Base-by-base conservation (phyloP, 2,329 filamentous ascomycete genomes). In the Hawksworthiomyces lignivorus region DNA sequence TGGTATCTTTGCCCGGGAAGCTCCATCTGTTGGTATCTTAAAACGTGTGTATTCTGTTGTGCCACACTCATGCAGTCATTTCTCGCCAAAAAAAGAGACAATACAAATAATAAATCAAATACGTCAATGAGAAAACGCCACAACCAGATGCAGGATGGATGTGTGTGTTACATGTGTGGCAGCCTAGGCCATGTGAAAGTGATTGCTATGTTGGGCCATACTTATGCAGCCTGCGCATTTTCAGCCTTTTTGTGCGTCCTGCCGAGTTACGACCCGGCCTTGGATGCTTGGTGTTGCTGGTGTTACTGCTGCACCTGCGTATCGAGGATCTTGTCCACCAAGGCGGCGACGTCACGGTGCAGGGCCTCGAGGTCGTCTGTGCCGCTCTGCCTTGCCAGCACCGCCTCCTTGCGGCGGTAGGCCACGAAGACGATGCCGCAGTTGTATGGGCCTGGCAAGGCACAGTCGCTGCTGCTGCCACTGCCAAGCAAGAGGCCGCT, bases 401-500 rank as follows among this genome's bases (percentile, higher is more conserved):
- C 54, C 31, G 45, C 29, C 4, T 61, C 59, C 14, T 70, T 68
- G 47, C 69, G 69, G 18, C 72, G 64, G 49, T 76, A 77, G 0
- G 71, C 73, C 1, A 72, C 73, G 41, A 77, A 77, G 5, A 77
- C 67, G 44, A 77, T 70, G 34, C 73, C 73, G 24, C 70, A 64
- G 49, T 75, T 68, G 39, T 63, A n/a, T n/a, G n/a, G n/a, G n/a
- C n/a, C n/a, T n/a, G n/a, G n/a, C n/a, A n/a, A n/a, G n/a, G n/a
- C n/a, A n/a, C n/a, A 62, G 17, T 5, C 19, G 8, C 20, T 12
- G 12, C 39, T 41, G 22, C 44, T 26, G 8, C 15, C n/a, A 15
- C 7, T 30, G 24, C 8, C 15, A 4, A n/a, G n/a, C n/a, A n/a
- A n/a, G n/a, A n/a, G n/a, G 24, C 51, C 50, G 31, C 50, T 49